Evolutionary conservation across 352 stramenopile species (phyloP).

Genomic region (Pythium oligandrum): DNA sequence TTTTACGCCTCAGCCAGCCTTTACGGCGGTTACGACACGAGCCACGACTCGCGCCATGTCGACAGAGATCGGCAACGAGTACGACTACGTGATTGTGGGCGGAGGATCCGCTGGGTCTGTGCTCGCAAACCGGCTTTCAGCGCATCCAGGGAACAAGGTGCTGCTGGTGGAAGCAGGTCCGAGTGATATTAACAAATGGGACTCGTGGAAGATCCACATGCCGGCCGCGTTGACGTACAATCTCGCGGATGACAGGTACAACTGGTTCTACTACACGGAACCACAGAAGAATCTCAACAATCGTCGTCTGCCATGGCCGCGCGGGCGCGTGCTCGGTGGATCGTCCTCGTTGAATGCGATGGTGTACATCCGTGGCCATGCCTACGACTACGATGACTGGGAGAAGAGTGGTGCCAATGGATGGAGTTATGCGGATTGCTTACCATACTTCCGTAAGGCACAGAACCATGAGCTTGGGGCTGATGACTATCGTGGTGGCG

Average conservation of each 20-base stretch:
- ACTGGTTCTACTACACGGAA: constrained; percentile 86
- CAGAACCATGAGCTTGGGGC: constrained; percentile 73
- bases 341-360: constrained; percentile 89
- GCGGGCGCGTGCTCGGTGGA: constrained; percentile 83
- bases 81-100: constrained; percentile 93
- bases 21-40: no score
- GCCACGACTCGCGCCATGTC: background rate
- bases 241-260: constrained; percentile 79
- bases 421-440: constrained; percentile 85
- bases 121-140: constrained; percentile 86
- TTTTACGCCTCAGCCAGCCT: no score
- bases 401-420: constrained; percentile 54
- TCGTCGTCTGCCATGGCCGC: constrained; percentile 76
- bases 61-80: constrained; percentile 26
- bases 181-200: constrained; percentile 74
- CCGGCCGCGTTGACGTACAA: constrained; percentile 85
- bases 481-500: constrained; percentile 77
- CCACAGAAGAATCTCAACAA: constrained; percentile 81
- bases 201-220: constrained; percentile 91
- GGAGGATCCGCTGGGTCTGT: constrained; percentile 88
- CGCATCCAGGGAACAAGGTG: constrained; percentile 79
- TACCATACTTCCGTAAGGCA: constrained; percentile 87
- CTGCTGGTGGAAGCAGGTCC: constrained; percentile 89
- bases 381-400: constrained; percentile 88
- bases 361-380: constrained; percentile 88